Percentiles rank a stretch among this genome's conserved stretches.
Evolutionary conservation across 1,139 yeast genomes (phyloP).

Genomic region (Diutina catenulata): DNA sequence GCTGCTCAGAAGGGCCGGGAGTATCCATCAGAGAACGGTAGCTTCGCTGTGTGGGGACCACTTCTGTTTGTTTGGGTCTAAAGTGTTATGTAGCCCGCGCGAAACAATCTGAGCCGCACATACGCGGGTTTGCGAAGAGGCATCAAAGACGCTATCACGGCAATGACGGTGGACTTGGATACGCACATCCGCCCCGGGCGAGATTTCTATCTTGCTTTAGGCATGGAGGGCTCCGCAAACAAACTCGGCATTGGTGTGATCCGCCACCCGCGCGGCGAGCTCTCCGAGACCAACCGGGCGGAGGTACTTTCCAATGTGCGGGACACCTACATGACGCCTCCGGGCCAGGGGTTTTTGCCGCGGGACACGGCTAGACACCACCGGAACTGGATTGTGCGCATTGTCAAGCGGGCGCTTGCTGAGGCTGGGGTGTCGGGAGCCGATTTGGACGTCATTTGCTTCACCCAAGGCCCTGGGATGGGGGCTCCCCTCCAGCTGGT

Average conservation of each 20-base stretch:
- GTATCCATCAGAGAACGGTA: no score
- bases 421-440: constrained; percentile 46
- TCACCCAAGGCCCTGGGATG: constrained; percentile 99
- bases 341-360: constrained; percentile 96
- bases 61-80: no score
- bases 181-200: constrained; percentile 26
- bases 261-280: constrained; percentile 49
- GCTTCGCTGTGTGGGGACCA: no score
- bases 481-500: constrained; percentile 96
- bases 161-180: constrained; percentile 26
- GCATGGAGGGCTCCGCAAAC: constrained; percentile 95
- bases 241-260: constrained; percentile 91
- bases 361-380: constrained; percentile 96
- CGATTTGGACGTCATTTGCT: constrained; percentile 83
- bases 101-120: no score
- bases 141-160: neutral
- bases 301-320: constrained; percentile 75
- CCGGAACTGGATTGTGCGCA: constrained; percentile 85
- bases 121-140: no score
- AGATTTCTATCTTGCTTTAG: constrained; percentile 58
- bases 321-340: constrained; percentile 92
- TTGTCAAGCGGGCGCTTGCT: constrained; percentile 52
- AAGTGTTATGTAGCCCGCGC: no score
- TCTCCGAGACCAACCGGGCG: constrained; percentile 47
- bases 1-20: no score